Evolutionary conservation across 225 moss, liverwort and hornwort genomes (phyloP).

Genomic region (Pseudoscleropodium purum): DNA sequence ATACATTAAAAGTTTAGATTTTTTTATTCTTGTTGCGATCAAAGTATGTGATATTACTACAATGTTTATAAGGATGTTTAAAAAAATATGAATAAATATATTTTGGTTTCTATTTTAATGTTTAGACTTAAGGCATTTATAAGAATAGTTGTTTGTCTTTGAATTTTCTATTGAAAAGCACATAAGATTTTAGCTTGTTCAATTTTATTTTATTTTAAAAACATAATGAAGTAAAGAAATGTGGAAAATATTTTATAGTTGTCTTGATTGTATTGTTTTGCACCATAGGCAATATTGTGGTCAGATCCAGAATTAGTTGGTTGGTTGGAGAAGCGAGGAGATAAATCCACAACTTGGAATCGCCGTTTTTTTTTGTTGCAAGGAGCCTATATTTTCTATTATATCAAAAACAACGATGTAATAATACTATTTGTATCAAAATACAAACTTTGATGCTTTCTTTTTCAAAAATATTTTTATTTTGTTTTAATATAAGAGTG

Average conservation of each 20-base stretch:
- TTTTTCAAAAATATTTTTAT: not conserved
- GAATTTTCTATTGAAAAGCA: too few species aligned
- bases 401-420: constrained; percentile 38
- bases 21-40: not conserved
- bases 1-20: not conserved
- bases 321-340: constrained; percentile 52
- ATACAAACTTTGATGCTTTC: not conserved
- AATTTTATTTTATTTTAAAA: not conserved
- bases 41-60: not conserved
- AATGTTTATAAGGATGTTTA: not conserved
- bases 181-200: not conserved
- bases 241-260: rapidly evolving
- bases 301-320: constrained; percentile 57
- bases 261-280: not conserved
- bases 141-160: not conserved
- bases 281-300: constrained; percentile 42
- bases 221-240: not conserved
- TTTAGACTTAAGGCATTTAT: rapidly evolving
- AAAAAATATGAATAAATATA: not conserved
- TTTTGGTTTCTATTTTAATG: not conserved
- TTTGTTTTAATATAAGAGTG: not conserved
- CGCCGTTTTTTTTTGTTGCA: constrained; percentile 52
- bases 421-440: not conserved
- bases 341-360: constrained; percentile 34
- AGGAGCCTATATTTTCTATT: constrained; percentile 61